Conservation (phyloP, 164 flowering plant species). For the Aristolochia fimbriata region DNA sequence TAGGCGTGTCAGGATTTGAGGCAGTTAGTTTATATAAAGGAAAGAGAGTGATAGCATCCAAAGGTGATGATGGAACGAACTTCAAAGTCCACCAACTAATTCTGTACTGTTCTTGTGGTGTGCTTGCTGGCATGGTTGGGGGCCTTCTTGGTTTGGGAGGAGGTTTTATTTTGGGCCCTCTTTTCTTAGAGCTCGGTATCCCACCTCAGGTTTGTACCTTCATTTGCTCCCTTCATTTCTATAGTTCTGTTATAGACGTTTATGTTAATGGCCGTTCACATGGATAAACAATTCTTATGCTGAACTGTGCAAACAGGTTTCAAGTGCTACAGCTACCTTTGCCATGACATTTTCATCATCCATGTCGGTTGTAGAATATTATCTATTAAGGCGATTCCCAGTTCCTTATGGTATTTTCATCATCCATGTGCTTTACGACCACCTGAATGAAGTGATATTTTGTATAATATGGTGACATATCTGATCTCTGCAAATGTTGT, state of each 20-base stretch:
- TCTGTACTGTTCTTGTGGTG: slow-evolving; percentile 49
- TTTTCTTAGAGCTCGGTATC: slow-evolving; percentile 84
- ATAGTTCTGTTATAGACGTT: neutral
- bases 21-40: slow-evolving; percentile 69
- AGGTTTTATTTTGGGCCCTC: slow-evolving; percentile 89
- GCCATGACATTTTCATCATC: slow-evolving; percentile 98
- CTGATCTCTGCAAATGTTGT: neutral
- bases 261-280: neutral
- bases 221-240: neutral
- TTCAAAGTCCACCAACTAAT: slow-evolving; percentile 51
- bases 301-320: slow-evolving; percentile 46
- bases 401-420: slow-evolving; percentile 74
- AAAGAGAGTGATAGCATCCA: slow-evolving; percentile 50
- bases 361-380: slow-evolving; percentile 95
- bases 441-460: neutral
- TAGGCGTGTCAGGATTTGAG: slow-evolving; percentile 65
- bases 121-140: slow-evolving; percentile 83
- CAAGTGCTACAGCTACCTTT: slow-evolving; percentile 97
- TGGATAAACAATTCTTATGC: neutral
- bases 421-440: neutral
- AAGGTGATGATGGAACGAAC: slow-evolving; percentile 41
- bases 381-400: slow-evolving; percentile 87
- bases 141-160: slow-evolving; percentile 96
- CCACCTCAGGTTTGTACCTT: slow-evolving; percentile 68
- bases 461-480: neutral